Base-by-base conservation (phyloP, 495 filamentous ascomycete species). In the Aspergillus avenaceus region DNA sequence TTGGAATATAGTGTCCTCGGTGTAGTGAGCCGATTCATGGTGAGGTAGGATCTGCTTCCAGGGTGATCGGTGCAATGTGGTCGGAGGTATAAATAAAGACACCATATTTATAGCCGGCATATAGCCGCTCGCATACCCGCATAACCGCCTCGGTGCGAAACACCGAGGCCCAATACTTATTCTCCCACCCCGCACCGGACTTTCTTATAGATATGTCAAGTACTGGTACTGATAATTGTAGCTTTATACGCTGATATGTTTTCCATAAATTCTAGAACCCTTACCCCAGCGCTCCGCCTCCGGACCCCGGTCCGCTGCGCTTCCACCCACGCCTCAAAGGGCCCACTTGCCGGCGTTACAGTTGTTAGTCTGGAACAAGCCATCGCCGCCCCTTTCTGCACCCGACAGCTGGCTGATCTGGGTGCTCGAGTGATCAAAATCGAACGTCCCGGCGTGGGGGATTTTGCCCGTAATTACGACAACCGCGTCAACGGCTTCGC, bases 301-400 rank as follows among this genome's bases (percentile, higher is more conserved):
- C n/a, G 16, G 1, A 14, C 24, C 8, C 31, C 44, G 5, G 13
- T 18, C 13, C 43, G 50, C 2, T 11, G 49, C 29, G 14, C 32
- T 18, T 55, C 53, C 6, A 42, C 42, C 9, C 13, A 41, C 11
- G 14, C 48, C n/a, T 47, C 47, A 9, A 28, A 36, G 18, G 45
- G 48, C 5, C 76, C 76, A 3, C 65, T 79, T 3, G 64, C 67
- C 4, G 76, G 75, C 3, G 60, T 75, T 14, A 76, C 71, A 0
- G 73, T 79, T 3, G 70, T 79, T n/a, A 76, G 73, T 27, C 60
- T 78, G 0, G 76, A 79, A 46, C 76, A 79, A 61, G 75, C 76
- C 19, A 76, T 79, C 42, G 74, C 76, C 0, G 76, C 75, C 0
- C 76, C 76, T 4, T 78, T 77, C 50, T 78, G 75, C 44, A 79